These are phyloP conservation scores for Trifolium subterraneum DNA, from an alignment of 306 rosid species.

Conservation along the genomic window DNA sequence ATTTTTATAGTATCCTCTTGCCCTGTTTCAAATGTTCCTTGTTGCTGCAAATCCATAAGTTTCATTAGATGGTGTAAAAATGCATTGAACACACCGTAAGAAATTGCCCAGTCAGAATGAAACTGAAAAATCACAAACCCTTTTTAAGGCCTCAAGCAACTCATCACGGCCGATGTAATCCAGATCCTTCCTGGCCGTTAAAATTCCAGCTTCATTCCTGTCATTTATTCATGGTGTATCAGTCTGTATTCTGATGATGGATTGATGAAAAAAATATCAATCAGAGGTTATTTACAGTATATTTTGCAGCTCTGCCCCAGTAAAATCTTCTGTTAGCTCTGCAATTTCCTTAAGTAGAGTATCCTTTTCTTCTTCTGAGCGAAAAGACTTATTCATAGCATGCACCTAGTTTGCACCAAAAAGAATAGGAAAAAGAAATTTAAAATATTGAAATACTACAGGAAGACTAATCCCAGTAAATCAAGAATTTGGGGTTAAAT, in stretches of 20 bases:
- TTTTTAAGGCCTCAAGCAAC: conserved; percentile 91
- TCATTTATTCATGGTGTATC: conserved; percentile 45
- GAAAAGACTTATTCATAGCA: conserved; percentile 88
- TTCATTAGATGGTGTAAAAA: conserved; percentile 33
- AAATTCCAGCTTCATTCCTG: conserved; percentile 99
- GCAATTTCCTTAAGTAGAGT: conserved; percentile 81
- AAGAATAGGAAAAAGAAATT: conserved; percentile 9
- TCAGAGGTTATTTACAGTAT: conserved; percentile 65
- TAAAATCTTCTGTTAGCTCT: conserved; percentile 88
- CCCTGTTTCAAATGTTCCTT: conserved; percentile 98
- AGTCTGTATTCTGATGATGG: conserved; percentile 35
- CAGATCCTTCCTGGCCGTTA: conserved; percentile 96
- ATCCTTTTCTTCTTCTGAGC: conserved; percentile 82
- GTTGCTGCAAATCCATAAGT: conserved; percentile 76
- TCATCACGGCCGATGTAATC: conserved; percentile 90
- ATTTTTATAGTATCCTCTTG: conserved; percentile 93
- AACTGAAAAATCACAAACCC: conserved; percentile 63
- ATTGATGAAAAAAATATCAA: conserved; percentile 34
- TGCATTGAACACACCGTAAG: conserved; percentile 6
- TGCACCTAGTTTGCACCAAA: conserved; percentile 72
- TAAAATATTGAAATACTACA: conserved; percentile 25
- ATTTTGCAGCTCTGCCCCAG: conserved; percentile 99
- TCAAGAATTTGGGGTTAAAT: conserved; percentile 27
- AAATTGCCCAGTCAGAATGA: conserved; percentile 44
- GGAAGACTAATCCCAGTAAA: conserved; percentile 32